Conservation (phyloP, 257 asterid species). For the Petrea volubilis region DNA sequence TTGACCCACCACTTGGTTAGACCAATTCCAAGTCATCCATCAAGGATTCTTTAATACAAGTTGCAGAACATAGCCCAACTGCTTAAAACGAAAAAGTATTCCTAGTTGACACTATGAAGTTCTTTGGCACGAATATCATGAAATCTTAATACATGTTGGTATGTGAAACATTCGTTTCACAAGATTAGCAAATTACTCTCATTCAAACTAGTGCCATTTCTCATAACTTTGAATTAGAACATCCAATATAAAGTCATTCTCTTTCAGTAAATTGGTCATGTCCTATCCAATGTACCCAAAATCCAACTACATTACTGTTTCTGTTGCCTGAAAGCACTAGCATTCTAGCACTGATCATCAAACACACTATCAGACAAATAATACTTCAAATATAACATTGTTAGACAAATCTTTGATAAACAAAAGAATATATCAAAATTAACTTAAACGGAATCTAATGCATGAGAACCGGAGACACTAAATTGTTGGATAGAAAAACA, state of each 20-base stretch:
- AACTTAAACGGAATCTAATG: neutral
- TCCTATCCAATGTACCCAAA: neutral
- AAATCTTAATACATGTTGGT: neutral
- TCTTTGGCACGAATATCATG: neutral
- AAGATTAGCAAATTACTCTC: neutral
- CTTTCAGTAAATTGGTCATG: neutral
- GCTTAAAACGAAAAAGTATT: neutral
- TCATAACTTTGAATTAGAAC: neutral
- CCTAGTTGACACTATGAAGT: neutral
- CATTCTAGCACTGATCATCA: neutral
- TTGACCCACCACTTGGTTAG: neutral
- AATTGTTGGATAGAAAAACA: constrained; percentile 18
- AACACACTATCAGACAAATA: neutral
- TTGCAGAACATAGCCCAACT: neutral
- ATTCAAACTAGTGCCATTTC: neutral
- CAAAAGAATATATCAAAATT: neutral
- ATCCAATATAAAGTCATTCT: neutral
- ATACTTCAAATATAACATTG: neutral
- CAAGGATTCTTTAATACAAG: neutral
- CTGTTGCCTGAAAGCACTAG: neutral
- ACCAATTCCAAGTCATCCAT: neutral
- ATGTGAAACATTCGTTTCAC: neutral
- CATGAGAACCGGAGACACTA: neutral
- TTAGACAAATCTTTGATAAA: neutral
- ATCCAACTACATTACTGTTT: neutral